A percentile compares a stretch with the other conserved stretches of the same genome.
Conservation (phyloP, 441 rosid genomes). For the Erodium texanum region DNA sequence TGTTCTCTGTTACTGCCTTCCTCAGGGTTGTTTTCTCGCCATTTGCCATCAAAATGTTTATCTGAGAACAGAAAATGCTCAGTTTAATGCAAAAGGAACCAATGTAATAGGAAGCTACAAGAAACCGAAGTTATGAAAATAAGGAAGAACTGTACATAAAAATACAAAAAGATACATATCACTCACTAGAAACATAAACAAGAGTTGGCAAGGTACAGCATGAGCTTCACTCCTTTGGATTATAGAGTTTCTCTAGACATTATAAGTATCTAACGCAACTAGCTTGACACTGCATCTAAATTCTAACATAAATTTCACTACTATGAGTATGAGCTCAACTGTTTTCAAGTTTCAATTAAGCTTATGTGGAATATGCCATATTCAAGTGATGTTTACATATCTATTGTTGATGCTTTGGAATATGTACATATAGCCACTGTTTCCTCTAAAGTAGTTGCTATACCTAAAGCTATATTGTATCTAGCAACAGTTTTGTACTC, state of each 20-base stretch:
- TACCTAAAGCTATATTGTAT: not conserved
- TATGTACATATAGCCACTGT: not conserved
- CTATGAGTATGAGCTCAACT: not conserved
- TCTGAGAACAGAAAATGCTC: conserved; percentile 34
- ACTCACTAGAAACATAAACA: not conserved
- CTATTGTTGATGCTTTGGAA: not conserved
- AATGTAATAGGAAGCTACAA: too few relatives aligned
- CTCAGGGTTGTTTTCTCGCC: conserved; percentile 69
- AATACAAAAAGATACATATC: not conserved
- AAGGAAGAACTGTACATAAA: too few relatives aligned
- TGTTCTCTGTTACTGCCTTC: conserved; percentile 73
- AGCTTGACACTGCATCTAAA: not conserved
- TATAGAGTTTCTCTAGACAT: too few relatives aligned
- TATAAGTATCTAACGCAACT: not conserved
- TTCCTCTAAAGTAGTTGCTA: not conserved
- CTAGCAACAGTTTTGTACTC: not conserved
- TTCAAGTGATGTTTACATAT: not conserved
- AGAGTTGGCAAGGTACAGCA: not conserved
- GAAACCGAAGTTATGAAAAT: too few relatives aligned
- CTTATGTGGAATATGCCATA: not conserved
- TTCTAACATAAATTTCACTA: not conserved
- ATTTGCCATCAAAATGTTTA: conserved; percentile 54
- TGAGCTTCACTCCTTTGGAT: too few relatives aligned
- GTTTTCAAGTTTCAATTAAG: not conserved
- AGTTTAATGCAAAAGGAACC: not conserved